A percentile compares a stretch with the other conserved stretches of the same genome.
phyloP scores from a whole-genome alignment of 78 protist genomes.

The Creolimax fragrantissima region DNA sequence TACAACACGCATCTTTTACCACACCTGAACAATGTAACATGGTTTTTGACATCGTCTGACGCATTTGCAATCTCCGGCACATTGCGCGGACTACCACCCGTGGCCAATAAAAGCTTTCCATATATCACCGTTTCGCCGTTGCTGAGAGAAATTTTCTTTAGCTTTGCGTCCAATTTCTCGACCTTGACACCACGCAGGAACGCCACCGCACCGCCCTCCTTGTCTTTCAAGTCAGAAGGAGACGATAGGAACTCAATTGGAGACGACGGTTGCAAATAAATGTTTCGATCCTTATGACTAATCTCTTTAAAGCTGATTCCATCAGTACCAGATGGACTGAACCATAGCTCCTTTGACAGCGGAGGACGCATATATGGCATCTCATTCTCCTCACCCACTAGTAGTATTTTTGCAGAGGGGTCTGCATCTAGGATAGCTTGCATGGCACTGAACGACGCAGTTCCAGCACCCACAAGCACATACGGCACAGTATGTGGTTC shows the following conservation, averaged over 20 bases:
- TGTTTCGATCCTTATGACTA: not conserved
- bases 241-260: not conserved
- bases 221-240: not conserved
- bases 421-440: conserved; percentile 46
- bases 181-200: not conserved
- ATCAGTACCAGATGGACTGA: not conserved
- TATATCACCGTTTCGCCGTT: conserved; percentile 51
- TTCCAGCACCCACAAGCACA: conserved; percentile 74
- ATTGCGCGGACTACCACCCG: conserved; percentile 68
- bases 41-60: not conserved
- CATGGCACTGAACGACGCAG: conserved; percentile 68
- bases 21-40: conserved; percentile 21
- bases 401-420: conserved; percentile 26
- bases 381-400: conserved; percentile 48
- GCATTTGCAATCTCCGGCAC: conserved; percentile 19
- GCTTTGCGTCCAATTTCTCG: conserved; percentile 32
- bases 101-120: conserved; percentile 65
- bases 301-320: conserved; percentile 11
- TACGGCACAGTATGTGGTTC: conserved; percentile 25
- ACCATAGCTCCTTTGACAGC: conserved; percentile 72
- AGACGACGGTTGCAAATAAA: not conserved
- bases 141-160: conserved; percentile 24
- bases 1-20: too few relatives aligned
- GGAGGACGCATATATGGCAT: conserved; percentile 76
- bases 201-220: not conserved